Evolutionary conservation across 2,329 filamentous ascomycete genomes (phyloP).

Genomic region (Seiridium cupressi): DNA sequence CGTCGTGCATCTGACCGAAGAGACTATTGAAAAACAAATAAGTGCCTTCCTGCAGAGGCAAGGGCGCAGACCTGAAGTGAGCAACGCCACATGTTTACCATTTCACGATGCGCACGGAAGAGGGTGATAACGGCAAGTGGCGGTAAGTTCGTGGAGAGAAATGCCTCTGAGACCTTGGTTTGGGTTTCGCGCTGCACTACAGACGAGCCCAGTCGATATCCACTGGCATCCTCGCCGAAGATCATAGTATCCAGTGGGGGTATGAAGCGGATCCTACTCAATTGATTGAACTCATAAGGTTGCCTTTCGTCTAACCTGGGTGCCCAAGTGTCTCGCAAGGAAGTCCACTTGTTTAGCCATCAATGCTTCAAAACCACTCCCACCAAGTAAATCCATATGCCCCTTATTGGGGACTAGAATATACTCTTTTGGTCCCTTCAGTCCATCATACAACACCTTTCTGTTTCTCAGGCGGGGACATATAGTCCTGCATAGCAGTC

Average conservation of each 20-base stretch:
- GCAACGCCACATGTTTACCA: neutral
- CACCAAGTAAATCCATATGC: neutral
- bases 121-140: too few relatives aligned
- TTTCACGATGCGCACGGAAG: neutral
- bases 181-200: neutral
- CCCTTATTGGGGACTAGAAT: neutral
- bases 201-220: neutral
- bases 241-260: too few relatives aligned
- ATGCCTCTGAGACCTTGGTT: too few relatives aligned
- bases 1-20: neutral
- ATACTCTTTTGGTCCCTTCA: conserved; percentile 1
- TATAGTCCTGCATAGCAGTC: neutral
- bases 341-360: conserved; percentile 1
- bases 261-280: too few relatives aligned
- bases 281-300: neutral
- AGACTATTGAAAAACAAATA: neutral
- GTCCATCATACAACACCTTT: neutral
- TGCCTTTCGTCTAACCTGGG: neutral
- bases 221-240: too few relatives aligned
- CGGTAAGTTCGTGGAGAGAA: too few relatives aligned
- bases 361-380: neutral
- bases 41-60: neutral
- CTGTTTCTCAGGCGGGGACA: neutral
- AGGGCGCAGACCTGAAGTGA: neutral
- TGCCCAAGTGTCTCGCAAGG: neutral